Evolutionary conservation across 2,329 filamentous ascomycete species (phyloP).

Genomic region (Cladophialophora carrionii): DNA sequence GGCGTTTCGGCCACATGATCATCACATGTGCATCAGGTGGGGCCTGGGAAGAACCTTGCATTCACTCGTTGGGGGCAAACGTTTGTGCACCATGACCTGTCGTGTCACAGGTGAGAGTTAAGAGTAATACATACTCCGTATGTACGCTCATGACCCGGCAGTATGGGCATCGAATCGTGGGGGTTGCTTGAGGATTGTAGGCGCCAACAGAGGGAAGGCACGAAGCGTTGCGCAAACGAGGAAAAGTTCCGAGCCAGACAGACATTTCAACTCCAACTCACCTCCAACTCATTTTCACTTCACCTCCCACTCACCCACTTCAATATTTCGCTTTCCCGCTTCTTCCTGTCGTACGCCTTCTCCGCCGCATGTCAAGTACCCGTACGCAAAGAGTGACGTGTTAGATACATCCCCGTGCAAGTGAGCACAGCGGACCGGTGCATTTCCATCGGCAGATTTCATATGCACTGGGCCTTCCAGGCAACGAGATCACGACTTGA

Average conservation of each 20-base stretch:
- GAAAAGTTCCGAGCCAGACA: constrained; percentile 17
- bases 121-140: too few species aligned
- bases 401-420: constrained; percentile 27
- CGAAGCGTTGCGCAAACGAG: constrained; percentile 1
- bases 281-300: not conserved
- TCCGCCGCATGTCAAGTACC: constrained; percentile 16
- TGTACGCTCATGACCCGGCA: constrained; percentile 18
- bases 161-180: constrained; percentile 25
- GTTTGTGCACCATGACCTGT: constrained; percentile 25
- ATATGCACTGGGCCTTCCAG: constrained; percentile 28
- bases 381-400: constrained; percentile 18
- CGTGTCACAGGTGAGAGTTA: constrained; percentile 22
- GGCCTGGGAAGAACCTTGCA: constrained; percentile 6
- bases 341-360: constrained; percentile 14
- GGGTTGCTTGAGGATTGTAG: not conserved
- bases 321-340: not conserved
- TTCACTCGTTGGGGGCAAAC: constrained; percentile 7
- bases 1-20: constrained; percentile 5
- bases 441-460: constrained; percentile 25
- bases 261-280: not conserved
- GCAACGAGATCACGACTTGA: constrained; percentile 27
- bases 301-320: not conserved
- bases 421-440: constrained; percentile 18
- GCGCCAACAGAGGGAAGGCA: not conserved
- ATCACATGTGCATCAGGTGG: constrained; percentile 2